phyloP scores from a whole-genome alignment of 2,329 filamentous ascomycete species.

The Alternaria sp. region DNA sequence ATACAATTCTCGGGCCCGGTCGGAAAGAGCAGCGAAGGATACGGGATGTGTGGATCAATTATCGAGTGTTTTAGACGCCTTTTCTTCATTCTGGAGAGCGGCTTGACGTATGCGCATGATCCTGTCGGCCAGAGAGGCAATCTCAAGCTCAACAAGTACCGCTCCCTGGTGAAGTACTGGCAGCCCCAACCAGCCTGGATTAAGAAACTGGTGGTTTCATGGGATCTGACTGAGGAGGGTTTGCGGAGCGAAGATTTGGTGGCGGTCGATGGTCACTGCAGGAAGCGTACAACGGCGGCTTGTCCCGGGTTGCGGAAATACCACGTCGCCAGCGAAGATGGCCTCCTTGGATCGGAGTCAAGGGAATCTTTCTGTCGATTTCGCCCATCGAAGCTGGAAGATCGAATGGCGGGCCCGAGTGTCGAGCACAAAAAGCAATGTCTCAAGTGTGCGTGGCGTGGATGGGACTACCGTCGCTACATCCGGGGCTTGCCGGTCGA shows the following conservation, averaged over 20 bases:
- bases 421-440: slow-evolving; percentile 3
- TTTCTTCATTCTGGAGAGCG: neutral
- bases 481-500: slow-evolving; percentile 1
- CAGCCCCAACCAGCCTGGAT: neutral
- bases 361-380: neutral
- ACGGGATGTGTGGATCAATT: too few relatives aligned
- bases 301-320: neutral
- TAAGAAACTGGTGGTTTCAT: neutral
- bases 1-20: neutral
- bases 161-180: neutral
- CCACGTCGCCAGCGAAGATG: neutral
- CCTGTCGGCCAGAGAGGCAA: neutral
- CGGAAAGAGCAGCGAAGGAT: neutral
- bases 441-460: neutral
- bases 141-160: neutral
- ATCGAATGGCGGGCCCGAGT: neutral
- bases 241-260: slow-evolving; percentile 1
- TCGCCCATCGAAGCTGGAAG: neutral
- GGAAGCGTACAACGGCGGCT: neutral
- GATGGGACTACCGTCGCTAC: slow-evolving; percentile 2
- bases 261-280: neutral
- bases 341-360: neutral
- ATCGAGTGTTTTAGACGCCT: neutral
- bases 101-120: slow-evolving; percentile 1
- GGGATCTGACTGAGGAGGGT: slow-evolving; percentile 3